Base-by-base conservation (phyloP, 2,329 filamentous ascomycete species). In the Paraphoma sp. region DNA sequence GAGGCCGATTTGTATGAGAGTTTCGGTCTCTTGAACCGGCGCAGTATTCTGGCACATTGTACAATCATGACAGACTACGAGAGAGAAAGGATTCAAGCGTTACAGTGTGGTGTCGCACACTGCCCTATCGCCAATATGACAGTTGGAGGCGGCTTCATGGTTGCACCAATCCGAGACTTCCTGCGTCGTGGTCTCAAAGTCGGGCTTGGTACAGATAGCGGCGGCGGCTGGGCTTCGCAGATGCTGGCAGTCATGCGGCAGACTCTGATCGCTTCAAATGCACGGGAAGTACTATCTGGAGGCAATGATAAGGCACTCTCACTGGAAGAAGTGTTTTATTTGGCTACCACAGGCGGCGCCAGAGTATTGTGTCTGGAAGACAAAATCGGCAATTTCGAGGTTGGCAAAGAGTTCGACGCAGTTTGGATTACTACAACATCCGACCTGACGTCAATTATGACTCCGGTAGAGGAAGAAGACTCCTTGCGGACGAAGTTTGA, bases 31-130 rank as follows among this genome's bases (percentile, higher is more conserved):
- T 77, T 91, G 6, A 82, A 76, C 1, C 58, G 75, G 3, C 80
- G 84, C 8, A 82, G 84, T 0, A 88, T 90, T 53, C 81, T 90
- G 0, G 88, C 88, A 0, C 88, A 90, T 67, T 89, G 87, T 74
- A 89, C 86, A 53, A 82, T 85, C 67, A 83, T 89, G 74, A 81
- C 78, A 5, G 81, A 85, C 2, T 78, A 83, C 30, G 88, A 90
- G 69, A 81, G 84, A 45, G 60, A 72, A 0, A 76, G 78, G 5
- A 63, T 89, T 1, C 63, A 72, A 12, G 69, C 76, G 8, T 75
- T 85, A 8, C 72, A 74, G 0, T 88, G 86, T 60, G 86, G 87
- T 16, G 79, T 89, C 1, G 85, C 87, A 0, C 87, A 89, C 65
- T 89, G 87, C 55, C 87, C 87, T 0, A 82, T 86, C 1, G 80